A percentile compares a stretch with the other conserved stretches of the same genome.
Conservation (phyloP, 495 filamentous ascomycete species). For the Xylaria palmicola region DNA sequence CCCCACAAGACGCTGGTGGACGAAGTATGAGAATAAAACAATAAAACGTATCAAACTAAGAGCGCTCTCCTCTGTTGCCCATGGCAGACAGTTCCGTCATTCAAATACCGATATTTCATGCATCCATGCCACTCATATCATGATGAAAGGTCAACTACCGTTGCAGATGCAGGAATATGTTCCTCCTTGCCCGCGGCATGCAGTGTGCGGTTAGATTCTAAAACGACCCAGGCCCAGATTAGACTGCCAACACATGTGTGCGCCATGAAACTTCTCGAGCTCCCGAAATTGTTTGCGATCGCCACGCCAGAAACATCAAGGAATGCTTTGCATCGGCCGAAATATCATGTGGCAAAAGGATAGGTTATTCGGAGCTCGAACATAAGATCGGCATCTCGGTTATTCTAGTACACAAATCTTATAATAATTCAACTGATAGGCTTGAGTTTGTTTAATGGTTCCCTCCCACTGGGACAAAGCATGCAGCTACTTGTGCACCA, state of each 20-base stretch:
- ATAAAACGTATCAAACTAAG: too few species aligned
- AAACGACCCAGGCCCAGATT: not conserved
- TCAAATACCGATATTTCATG: not conserved
- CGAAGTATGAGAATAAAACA: too few species aligned
- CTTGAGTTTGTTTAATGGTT: not conserved
- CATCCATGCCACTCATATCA: constrained; percentile 3
- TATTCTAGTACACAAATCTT: not conserved
- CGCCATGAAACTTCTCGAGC: constrained; percentile 10
- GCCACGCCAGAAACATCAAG: not conserved
- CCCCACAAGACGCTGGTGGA: too few species aligned
- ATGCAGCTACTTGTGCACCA: not conserved
- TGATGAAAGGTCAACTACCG: constrained; percentile 11
- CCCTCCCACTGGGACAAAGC: not conserved
- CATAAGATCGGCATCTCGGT: not conserved
- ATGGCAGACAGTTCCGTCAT: not conserved
- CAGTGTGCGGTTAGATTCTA: not conserved
- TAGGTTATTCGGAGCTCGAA: constrained; percentile 4
- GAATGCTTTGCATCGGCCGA: constrained; percentile 1
- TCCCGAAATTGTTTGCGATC: constrained; percentile 5
- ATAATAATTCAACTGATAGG: not conserved
- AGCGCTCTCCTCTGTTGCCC: not conserved
- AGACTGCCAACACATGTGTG: not conserved
- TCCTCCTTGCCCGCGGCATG: constrained; percentile 6
- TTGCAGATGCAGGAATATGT: constrained; percentile 10
- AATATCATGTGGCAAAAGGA: not conserved